Conservation (phyloP, 768 basidiomycete species). For the Porphyrellus cyaneotinctus region DNA sequence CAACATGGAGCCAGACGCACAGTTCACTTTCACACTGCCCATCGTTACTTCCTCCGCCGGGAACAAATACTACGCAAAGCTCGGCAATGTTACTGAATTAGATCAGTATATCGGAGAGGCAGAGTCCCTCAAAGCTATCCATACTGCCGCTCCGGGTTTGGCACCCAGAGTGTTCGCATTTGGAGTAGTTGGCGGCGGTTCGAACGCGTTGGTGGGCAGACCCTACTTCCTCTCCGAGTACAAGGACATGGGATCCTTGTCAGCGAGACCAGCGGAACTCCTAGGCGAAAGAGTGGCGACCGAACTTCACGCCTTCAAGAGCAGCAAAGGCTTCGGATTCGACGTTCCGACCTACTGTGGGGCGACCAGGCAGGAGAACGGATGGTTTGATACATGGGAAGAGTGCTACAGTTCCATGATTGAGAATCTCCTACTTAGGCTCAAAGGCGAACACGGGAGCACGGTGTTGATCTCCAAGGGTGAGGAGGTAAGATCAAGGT, state of each 20-base stretch:
- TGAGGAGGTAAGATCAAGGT: conserved; percentile 46
- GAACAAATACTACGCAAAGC: conserved; percentile 57
- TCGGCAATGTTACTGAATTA: conserved; percentile 45
- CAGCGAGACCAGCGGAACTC: conserved; percentile 39
- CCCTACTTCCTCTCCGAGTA: conserved; percentile 77
- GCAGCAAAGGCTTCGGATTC: conserved; percentile 62
- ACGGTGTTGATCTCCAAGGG: conserved; percentile 48
- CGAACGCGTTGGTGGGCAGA: conserved; percentile 31
- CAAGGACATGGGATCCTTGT: conserved; percentile 52
- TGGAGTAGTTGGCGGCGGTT: conserved; percentile 34
- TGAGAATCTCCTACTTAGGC: conserved; percentile 48
- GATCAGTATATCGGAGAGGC: conserved; percentile 71
- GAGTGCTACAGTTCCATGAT: conserved; percentile 62
- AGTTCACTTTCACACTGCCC: conserved; percentile 45
- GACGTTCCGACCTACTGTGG: conserved; percentile 75
- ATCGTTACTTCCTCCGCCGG: conserved; percentile 55
- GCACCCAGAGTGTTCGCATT: conserved; percentile 54
- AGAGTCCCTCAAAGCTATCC: conserved; percentile 62
- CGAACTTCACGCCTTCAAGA: conserved; percentile 59
- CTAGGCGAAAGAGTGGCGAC: conserved; percentile 62
- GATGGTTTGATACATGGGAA: conserved; percentile 72
- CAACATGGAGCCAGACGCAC: conserved; percentile 45
- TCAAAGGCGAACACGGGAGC: conserved; percentile 40
- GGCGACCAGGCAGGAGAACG: conserved; percentile 62
- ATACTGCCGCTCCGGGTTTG: conserved; percentile 61